These are phyloP conservation scores for Pleurozium schreberi DNA, from an alignment of 225 moss, liverwort and hornwort species.

Conservation along the genomic window DNA sequence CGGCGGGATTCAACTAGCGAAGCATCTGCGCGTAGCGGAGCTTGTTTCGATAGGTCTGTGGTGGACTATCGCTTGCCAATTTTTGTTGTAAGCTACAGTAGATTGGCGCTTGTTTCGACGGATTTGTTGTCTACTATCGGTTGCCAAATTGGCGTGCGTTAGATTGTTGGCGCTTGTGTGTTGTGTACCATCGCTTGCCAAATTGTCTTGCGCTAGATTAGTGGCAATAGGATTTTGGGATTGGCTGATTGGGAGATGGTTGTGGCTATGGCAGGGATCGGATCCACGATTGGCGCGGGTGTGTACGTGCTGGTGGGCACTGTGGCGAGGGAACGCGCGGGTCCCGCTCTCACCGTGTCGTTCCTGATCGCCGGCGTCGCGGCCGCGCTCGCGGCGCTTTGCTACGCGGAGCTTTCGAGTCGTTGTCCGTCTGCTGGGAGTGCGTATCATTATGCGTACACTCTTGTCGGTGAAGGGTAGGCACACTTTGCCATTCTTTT, in stretches of 20 bases:
- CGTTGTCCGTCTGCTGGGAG: constrained; percentile 95
- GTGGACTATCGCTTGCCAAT: neutral
- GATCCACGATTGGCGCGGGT: constrained; percentile 89
- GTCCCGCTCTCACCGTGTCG: constrained; percentile 73
- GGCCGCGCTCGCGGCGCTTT: constrained; percentile 90
- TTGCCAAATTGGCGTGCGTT: neutral
- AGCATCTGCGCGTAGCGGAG: constrained; percentile 21
- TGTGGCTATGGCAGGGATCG: constrained; percentile 39
- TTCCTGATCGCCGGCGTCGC: constrained; percentile 93
- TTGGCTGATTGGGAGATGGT: neutral
- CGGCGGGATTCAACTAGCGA: constrained; percentile 20
- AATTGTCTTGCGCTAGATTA: neutral
- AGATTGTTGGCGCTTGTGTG: neutral
- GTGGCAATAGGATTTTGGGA: neutral
- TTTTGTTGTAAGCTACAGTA: neutral
- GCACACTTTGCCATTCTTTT: neutral
- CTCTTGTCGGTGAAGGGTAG: constrained; percentile 62
- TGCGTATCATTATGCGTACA: constrained; percentile 92
- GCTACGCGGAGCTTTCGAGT: constrained; percentile 95
- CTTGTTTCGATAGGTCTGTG: constrained; percentile 39
- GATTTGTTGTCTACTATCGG: neutral
- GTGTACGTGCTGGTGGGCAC: constrained; percentile 94
- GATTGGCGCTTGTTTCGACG: neutral
- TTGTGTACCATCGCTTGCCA: neutral
- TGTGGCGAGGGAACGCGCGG: constrained; percentile 82